These are phyloP conservation scores for Vitis hybrid DNA, from an alignment of 177 flowering plant species.

Conservation along the genomic window DNA sequence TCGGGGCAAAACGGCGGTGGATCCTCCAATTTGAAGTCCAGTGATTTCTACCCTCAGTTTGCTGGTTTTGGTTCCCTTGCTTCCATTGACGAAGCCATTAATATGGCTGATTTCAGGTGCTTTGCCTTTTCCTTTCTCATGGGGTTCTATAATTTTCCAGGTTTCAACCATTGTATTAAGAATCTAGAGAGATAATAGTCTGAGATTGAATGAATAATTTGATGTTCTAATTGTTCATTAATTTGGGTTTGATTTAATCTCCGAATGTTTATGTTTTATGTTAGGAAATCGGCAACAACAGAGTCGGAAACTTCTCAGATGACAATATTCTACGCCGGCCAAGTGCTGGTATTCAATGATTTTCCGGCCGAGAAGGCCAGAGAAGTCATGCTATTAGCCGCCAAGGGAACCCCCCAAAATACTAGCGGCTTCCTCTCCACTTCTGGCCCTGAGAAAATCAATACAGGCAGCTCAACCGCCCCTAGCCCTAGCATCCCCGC, in stretches of 20 bases:
- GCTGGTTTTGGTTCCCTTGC: neutral
- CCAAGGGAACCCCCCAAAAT: conserved; percentile 12
- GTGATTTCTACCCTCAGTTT: conserved; percentile 16
- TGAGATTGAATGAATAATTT: too few relatives aligned
- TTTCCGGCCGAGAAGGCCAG: conserved; percentile 43
- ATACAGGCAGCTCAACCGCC: neutral
- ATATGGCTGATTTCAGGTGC: conserved; percentile 5
- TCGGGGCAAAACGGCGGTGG: neutral
- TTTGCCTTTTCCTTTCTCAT: neutral
- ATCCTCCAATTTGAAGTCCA: conserved; percentile 7
- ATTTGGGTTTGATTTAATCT: too few relatives aligned
- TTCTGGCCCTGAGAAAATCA: neutral
- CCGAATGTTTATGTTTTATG: neutral
- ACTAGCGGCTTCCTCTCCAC: neutral
- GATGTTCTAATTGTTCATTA: too few relatives aligned
- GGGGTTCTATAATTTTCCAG: too few relatives aligned
- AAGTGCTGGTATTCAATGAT: conserved; percentile 43
- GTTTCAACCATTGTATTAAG: too few relatives aligned
- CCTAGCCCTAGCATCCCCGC: conserved; percentile 1
- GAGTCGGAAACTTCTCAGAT: conserved; percentile 29
- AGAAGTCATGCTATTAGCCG: conserved; percentile 43
- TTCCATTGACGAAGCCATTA: neutral
- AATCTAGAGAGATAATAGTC: neutral
- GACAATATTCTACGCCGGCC: conserved; percentile 61
- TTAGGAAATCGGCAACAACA: conserved; percentile 10